A percentile compares a stretch with the other conserved stretches of the same genome.
Conservation (phyloP, 2,329 filamentous ascomycete species). For the Fragosphaeria purpurea region DNA sequence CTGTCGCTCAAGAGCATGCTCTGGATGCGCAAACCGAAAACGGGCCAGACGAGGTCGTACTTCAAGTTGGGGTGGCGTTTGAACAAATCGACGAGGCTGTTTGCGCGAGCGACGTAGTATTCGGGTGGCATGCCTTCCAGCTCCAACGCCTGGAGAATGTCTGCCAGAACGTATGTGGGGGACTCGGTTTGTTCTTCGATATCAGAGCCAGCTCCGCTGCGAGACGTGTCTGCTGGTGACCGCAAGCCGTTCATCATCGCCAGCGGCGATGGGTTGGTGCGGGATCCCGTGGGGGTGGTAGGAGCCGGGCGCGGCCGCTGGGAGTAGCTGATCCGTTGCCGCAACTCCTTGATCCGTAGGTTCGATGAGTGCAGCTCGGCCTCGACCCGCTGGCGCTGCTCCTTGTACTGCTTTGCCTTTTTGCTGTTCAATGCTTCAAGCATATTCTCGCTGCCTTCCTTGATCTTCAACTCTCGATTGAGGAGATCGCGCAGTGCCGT, state of each 20-base stretch:
- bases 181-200: constrained; percentile 66
- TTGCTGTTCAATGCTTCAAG: constrained; percentile 89
- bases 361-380: constrained; percentile 87
- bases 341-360: constrained; percentile 52
- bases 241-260: constrained; percentile 36
- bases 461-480: constrained; percentile 95
- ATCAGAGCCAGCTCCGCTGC: constrained; percentile 49
- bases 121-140: constrained; percentile 79
- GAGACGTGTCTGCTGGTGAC: constrained; percentile 47
- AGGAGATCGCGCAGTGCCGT: constrained; percentile 71
- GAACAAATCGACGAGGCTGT: constrained; percentile 91
- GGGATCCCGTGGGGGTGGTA: constrained; percentile 41
- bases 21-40: constrained; percentile 89
- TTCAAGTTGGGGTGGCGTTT: constrained; percentile 87
- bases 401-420: constrained; percentile 90
- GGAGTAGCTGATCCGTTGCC: constrained; percentile 49
- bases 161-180: constrained; percentile 81
- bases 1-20: constrained; percentile 93
- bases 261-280: constrained; percentile 37
- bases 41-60: constrained; percentile 91
- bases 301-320: constrained; percentile 41
- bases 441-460: constrained; percentile 95
- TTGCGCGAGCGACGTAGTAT: constrained; percentile 89
- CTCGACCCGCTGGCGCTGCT: constrained; percentile 69
- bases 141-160: constrained; percentile 84